phyloP scores from a whole-genome alignment of 1,284 basidiomycete species.

The Apiotrichum gamsii region DNA sequence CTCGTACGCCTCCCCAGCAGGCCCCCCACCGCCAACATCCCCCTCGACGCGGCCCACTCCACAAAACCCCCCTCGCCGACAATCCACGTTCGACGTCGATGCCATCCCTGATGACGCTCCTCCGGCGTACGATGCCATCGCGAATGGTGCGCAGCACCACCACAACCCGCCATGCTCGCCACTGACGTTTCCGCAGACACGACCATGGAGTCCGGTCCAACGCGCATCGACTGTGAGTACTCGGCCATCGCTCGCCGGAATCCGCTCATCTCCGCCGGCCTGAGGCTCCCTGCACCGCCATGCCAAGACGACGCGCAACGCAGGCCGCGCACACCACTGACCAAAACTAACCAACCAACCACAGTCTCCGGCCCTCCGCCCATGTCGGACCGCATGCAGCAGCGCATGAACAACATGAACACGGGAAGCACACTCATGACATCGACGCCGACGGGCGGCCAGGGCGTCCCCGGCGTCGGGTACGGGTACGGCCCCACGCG shows the following conservation, averaged over 20 bases:
- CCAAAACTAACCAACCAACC: too few species aligned
- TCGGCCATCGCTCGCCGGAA: too few species aligned
- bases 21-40: background rate
- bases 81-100: too few species aligned
- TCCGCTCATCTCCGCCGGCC: too few species aligned
- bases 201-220: slow-evolving; percentile 31
- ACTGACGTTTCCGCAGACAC: too few species aligned
- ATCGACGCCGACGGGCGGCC: slow-evolving; percentile 19
- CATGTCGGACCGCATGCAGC: slow-evolving; percentile 30
- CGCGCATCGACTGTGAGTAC: slow-evolving; percentile 40
- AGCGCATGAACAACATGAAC: too few species aligned
- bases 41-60: background rate
- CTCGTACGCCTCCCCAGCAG: slow-evolving; percentile 1
- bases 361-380: slow-evolving; percentile 45
- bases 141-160: slow-evolving; percentile 12
- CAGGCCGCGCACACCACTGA: too few species aligned
- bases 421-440: too few species aligned
- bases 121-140: slow-evolving; percentile 29
- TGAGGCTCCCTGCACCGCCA: too few species aligned
- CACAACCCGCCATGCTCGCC: too few species aligned
- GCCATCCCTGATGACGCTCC: slow-evolving; percentile 33
- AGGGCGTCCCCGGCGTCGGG: slow-evolving; percentile 32
- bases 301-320: too few species aligned
- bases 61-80: too few species aligned
- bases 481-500: slow-evolving; percentile 26